phyloP scores from a whole-genome alignment of 345 rosid species.

The Camelina hispida region DNA sequence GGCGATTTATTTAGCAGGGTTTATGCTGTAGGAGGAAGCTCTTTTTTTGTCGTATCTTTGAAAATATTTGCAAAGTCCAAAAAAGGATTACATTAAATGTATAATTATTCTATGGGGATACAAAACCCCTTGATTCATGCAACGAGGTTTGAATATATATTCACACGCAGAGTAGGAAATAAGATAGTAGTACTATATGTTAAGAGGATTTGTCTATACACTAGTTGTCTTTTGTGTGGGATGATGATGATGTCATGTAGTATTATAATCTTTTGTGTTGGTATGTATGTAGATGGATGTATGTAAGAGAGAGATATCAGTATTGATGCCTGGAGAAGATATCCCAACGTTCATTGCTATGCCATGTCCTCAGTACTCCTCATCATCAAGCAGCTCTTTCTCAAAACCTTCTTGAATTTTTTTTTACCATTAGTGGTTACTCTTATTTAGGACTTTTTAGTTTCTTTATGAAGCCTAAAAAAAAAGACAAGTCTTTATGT shows the following conservation, averaged over 20 bases:
- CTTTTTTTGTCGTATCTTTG: conserved; percentile 46
- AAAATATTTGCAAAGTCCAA: conserved; percentile 39
- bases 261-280: background rate
- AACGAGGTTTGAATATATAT: conserved; percentile 46
- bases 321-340: conserved; percentile 80
- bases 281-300: conserved; percentile 53
- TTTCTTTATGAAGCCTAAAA: background rate
- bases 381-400: conserved; percentile 45
- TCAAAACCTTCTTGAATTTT: conserved; percentile 35
- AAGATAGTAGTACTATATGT: conserved; percentile 9
- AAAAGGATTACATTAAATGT: conserved; percentile 32
- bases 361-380: conserved; percentile 59
- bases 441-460: background rate
- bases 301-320: conserved; percentile 66
- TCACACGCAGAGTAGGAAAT: conserved; percentile 4
- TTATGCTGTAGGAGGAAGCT: conserved; percentile 29
- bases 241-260: conserved; percentile 42
- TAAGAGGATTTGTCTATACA: conserved; percentile 29
- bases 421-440: background rate
- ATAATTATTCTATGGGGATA: conserved; percentile 40
- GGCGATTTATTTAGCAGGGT: conserved; percentile 6
- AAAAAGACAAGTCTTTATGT: conserved; percentile 29
- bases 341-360: conserved; percentile 75
- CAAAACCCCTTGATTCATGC: conserved; percentile 42
- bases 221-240: conserved; percentile 25